Evolutionary conservation across 2,329 filamentous ascomycete genomes (phyloP).

Genomic region (Penicillium janthinellum): DNA sequence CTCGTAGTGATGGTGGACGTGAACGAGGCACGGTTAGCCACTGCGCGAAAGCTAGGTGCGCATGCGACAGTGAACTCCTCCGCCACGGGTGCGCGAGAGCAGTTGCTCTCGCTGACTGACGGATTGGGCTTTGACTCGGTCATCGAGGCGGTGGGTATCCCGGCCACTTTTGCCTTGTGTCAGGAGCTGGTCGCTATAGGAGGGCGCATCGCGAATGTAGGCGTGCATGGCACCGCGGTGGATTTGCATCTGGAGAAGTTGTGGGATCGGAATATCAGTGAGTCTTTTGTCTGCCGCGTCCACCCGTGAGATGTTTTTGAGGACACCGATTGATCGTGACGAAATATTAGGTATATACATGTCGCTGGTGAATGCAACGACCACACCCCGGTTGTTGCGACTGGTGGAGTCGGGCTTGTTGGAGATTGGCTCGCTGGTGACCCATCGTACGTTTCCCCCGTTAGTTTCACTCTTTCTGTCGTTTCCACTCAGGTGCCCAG

Average conservation of each 20-base stretch:
- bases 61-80: conserved; percentile 47
- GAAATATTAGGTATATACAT: conserved; percentile 42
- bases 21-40: conserved; percentile 51
- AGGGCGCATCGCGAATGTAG: conserved; percentile 59
- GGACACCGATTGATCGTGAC: conserved; percentile 28
- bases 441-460: conserved; percentile 20
- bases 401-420: conserved; percentile 20
- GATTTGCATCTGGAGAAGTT: conserved; percentile 56
- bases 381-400: conserved; percentile 18
- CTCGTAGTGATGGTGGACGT: conserved; percentile 56
- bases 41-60: conserved; percentile 54
- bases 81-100: conserved; percentile 38
- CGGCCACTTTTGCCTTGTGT: conserved; percentile 55
- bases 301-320: background rate
- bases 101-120: conserved; percentile 50
- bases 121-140: conserved; percentile 59
- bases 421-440: conserved; percentile 22
- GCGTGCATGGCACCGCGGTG: conserved; percentile 59
- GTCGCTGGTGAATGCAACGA: conserved; percentile 27
- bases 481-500: background rate
- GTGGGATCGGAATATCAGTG: conserved; percentile 58
- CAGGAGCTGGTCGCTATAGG: conserved; percentile 58
- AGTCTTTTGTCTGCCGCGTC: conserved; percentile 23
- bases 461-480: background rate
- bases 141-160: conserved; percentile 60